These are phyloP conservation scores for Omphalotus olearius DNA, from an alignment of 1,284 basidiomycete species.

Conservation along the genomic window DNA sequence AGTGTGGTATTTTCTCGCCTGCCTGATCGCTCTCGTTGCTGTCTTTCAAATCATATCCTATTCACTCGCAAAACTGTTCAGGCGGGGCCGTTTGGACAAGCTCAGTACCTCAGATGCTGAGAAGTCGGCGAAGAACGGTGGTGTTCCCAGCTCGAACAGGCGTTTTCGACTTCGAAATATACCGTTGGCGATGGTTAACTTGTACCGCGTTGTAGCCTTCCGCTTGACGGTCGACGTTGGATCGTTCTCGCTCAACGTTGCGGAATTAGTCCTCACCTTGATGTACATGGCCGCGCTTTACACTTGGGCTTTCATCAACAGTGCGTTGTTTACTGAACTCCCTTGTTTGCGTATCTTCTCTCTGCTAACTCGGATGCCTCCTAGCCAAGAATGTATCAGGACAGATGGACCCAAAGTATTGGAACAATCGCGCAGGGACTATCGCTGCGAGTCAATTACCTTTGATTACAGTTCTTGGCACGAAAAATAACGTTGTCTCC, in stretches of 20 bases:
- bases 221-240: conserved; percentile 40
- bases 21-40: conserved; percentile 30
- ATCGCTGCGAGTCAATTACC: conserved; percentile 55
- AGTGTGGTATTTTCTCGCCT: conserved; percentile 34
- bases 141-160: conserved; percentile 6
- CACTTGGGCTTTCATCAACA: conserved; percentile 44
- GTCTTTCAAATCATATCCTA: conserved; percentile 26
- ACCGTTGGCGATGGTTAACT: conserved; percentile 35
- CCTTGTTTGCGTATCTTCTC: background rate
- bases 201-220: conserved; percentile 45
- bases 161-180: conserved; percentile 25
- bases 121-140: conserved; percentile 2
- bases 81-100: background rate
- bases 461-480: conserved; percentile 58
- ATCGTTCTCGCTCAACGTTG: conserved; percentile 41
- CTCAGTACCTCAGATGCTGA: conserved; percentile 20
- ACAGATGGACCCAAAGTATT: conserved; percentile 35
- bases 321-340: conserved; percentile 28
- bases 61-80: conserved; percentile 23
- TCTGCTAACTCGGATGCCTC: too few species aligned
- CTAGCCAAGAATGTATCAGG: conserved; percentile 35
- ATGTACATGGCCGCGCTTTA: conserved; percentile 43
- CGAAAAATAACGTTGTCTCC: conserved; percentile 61
- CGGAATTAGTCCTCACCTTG: conserved; percentile 41
- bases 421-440: conserved; percentile 43